Evolutionary conservation across 805 yeast genomes (phyloP).

Genomic region (Candida nemodendra): DNA sequence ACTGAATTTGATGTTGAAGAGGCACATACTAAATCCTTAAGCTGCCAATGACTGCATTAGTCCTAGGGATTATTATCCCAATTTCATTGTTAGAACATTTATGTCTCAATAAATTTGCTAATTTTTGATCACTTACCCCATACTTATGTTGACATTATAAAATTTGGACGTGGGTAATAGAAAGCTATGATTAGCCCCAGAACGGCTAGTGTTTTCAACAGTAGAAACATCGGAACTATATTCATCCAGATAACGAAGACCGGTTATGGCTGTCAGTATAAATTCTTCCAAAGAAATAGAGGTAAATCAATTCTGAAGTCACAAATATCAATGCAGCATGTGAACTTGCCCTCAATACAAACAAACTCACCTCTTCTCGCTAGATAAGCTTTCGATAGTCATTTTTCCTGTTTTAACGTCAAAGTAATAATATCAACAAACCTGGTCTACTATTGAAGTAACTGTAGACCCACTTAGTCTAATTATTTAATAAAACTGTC

Average conservation of each 20-base stretch:
- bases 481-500: no score
- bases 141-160: conserved; percentile 34
- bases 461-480: no score
- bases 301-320: no score
- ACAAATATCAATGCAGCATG: no score
- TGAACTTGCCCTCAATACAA: no score
- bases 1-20: conserved; percentile 45
- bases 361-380: background rate
- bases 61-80: no score
- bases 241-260: background rate
- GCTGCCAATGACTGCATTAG: conserved; percentile 24
- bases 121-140: conserved; percentile 34
- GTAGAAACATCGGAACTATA: background rate
- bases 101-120: no score
- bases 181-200: conserved; percentile 15
- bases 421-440: background rate
- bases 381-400: background rate
- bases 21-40: conserved; percentile 69
- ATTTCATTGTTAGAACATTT: no score
- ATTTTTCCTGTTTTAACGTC: background rate
- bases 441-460: background rate
- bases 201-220: conserved; percentile 2
- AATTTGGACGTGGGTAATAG: conserved; percentile 23
- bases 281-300: no score
- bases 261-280: no score